Conservation (phyloP, 2,329 filamentous ascomycete genomes). For the Penicillium brasilianum region DNA sequence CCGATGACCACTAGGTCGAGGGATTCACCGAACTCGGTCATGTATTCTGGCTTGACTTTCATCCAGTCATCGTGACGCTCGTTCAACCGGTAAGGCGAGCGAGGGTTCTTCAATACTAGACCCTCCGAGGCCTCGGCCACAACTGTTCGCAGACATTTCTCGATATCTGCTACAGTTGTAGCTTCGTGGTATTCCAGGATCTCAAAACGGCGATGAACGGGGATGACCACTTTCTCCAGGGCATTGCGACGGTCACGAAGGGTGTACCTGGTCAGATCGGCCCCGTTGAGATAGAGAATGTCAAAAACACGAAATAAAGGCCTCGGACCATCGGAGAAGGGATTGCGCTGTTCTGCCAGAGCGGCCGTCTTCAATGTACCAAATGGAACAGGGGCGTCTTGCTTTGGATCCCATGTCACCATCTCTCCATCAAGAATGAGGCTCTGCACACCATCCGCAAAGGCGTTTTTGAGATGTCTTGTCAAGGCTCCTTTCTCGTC, state of each 20-base stretch:
- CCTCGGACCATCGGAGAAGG: conserved; percentile 67
- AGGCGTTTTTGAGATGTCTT: conserved; percentile 76
- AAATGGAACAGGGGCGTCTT: conserved; percentile 85
- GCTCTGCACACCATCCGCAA: conserved; percentile 76
- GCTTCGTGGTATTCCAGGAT: conserved; percentile 75
- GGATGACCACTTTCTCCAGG: conserved; percentile 70
- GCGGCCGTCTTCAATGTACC: conserved; percentile 93
- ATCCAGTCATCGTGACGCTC: conserved; percentile 95
- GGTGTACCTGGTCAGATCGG: conserved; percentile 78
- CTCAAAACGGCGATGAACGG: conserved; percentile 77
- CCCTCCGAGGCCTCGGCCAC: conserved; percentile 88
- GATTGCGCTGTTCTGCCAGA: conserved; percentile 76
- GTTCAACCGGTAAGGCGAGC: conserved; percentile 83
- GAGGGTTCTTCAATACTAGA: conserved; percentile 89
- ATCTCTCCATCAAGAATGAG: conserved; percentile 96
- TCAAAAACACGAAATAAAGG: conserved; percentile 89
- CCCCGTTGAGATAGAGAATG: conserved; percentile 84
- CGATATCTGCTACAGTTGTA: conserved; percentile 72
- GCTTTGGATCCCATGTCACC: conserved; percentile 93
- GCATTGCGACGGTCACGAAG: conserved; percentile 79
- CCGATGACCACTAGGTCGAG: conserved; percentile 89
- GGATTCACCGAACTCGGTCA: conserved; percentile 92
- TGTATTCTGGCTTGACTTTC: conserved; percentile 98
- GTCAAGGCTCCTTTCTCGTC: conserved; percentile 80
- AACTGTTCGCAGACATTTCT: conserved; percentile 77